Evolutionary conservation across 2,329 filamentous ascomycete species (phyloP).

Genomic region (Akanthomyces lecanii): DNA sequence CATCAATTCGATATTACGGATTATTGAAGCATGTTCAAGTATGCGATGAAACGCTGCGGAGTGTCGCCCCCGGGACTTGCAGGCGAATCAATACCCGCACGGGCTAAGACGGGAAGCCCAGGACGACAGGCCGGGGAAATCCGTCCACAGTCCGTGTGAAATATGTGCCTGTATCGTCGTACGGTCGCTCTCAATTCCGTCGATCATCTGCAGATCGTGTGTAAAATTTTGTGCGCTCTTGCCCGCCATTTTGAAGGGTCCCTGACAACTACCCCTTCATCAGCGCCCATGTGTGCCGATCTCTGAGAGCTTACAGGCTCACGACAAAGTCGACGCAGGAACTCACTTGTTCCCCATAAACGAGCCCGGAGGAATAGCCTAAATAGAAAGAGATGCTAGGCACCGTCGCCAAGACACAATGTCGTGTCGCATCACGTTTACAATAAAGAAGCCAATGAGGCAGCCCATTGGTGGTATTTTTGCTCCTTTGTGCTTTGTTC

Average conservation of each 20-base stretch:
- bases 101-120: background rate
- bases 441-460: too few relatives aligned
- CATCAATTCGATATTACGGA: background rate
- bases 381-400: background rate
- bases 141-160: background rate
- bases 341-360: background rate
- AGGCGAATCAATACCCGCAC: background rate
- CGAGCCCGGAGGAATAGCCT: background rate
- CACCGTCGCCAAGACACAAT: background rate
- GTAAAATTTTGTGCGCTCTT: background rate
- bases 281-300: background rate
- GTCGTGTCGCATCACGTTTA: background rate
- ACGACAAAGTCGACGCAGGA: background rate
- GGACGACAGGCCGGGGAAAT: background rate
- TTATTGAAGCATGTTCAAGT: too few relatives aligned
- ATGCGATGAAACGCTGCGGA: background rate
- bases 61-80: background rate
- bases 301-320: background rate
- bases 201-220: slow-evolving; percentile 2
- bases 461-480: background rate
- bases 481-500: background rate
- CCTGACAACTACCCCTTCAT: slow-evolving; percentile 1
- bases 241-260: background rate
- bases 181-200: background rate
- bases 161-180: background rate